Evolutionary conservation across 2,329 filamentous ascomycete species (phyloP).

Genomic region (Aspergillus phoenicis): DNA sequence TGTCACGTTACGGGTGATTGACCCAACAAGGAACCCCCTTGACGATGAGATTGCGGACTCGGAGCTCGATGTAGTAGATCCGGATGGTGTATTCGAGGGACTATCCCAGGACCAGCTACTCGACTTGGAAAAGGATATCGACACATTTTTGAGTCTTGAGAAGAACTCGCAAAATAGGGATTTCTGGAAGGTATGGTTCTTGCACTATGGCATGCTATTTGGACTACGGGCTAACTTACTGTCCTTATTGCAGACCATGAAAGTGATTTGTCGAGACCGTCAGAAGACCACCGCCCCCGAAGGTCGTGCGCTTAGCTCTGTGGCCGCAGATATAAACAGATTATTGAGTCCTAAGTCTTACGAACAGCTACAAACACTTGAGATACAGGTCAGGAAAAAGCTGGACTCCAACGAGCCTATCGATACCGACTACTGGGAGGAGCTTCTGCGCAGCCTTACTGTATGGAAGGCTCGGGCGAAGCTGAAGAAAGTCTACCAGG

Average conservation of each 20-base stretch:
- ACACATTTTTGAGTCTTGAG: slow-evolving; percentile 77
- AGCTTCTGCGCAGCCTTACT: slow-evolving; percentile 78
- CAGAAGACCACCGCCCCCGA: slow-evolving; percentile 68
- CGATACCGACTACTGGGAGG: slow-evolving; percentile 97
- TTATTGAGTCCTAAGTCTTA: slow-evolving; percentile 82
- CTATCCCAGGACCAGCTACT: slow-evolving; percentile 67
- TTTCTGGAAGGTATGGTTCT: slow-evolving; percentile 73
- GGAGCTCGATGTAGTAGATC: slow-evolving; percentile 78
- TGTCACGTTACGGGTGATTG: slow-evolving; percentile 85
- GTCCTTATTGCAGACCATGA: slow-evolving; percentile 64
- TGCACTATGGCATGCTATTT: background rate
- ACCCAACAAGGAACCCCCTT: slow-evolving; percentile 74
- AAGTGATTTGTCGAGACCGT: slow-evolving; percentile 77
- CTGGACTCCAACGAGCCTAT: slow-evolving; percentile 86
- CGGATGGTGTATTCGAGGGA: slow-evolving; percentile 76
- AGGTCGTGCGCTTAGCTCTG: slow-evolving; percentile 75
- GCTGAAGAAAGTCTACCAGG: slow-evolving; percentile 74
- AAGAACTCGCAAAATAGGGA: slow-evolving; percentile 74
- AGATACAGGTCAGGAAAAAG: slow-evolving; percentile 84
- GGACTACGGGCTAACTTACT: slow-evolving; percentile 13
- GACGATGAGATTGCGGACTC: slow-evolving; percentile 80
- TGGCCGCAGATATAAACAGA: slow-evolving; percentile 84
- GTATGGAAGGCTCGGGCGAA: slow-evolving; percentile 92
- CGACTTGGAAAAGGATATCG: slow-evolving; percentile 82
- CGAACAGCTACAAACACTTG: slow-evolving; percentile 81